Base-by-base conservation (phyloP, 345 rosid genomes). In the Isatis tinctoria region DNA sequence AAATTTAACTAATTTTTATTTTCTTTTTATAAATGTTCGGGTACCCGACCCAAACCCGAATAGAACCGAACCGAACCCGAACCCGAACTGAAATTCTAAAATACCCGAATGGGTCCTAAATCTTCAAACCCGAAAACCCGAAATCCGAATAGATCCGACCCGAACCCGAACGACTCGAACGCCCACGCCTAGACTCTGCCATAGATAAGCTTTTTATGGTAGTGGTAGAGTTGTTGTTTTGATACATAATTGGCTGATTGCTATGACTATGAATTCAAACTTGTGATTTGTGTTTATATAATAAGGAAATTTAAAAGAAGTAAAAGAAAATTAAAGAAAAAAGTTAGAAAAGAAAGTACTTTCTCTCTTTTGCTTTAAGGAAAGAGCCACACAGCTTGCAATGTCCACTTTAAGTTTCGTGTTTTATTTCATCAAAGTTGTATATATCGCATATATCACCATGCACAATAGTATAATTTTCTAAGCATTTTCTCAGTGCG, bases 181-280 rank as follows among this genome's bases (percentile, higher is more conserved):
- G n/a, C n/a, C n/a, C n/a, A n/a, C n/a, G n/a, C n/a, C n/a, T n/a
- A n/a, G 72, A 76, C 72, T 76, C 59, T 16, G 44, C 30, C 65
- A 63, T 69, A 32, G 30, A 60, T 69, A 39, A 75, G 63, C 57
- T 68, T 75, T 74, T 54, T 47, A 6, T 53, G 51, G 36, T 65
- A 53, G 75, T 76, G 80, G 75, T 61, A 65, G 80, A 70, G 80
- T 76, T 76, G 79, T 76, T 76, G 80, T 76, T 76, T 69, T 18
- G 36, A 13, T 69, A 62, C 26, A 51, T 69, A 26, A 62, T 69
- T 69, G 79, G 70, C 44, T 45, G 47, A 69, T 69, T 62, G 43
- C 52, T 62, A 76, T 70, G 79, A 63, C 75, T 69, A 63, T 45
- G 64, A 54, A 69, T 63, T 63, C 66, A 76, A 76, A 69, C 60